Evolutionary conservation across 352 stramenopile species (phyloP).

Genomic region (Elongisporangium prolatum): DNA sequence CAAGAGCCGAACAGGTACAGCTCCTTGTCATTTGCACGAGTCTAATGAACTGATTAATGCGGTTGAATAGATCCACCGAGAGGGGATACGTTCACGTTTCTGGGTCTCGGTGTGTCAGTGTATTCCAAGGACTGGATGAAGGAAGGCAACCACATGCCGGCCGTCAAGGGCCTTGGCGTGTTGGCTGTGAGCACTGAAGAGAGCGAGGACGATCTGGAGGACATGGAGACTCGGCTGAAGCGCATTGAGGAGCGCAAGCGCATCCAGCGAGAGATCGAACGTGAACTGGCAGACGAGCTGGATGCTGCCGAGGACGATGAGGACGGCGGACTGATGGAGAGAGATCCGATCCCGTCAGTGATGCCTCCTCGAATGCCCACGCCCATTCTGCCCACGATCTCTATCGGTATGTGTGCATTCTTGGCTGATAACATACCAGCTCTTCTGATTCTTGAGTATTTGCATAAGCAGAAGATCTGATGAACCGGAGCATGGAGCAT

Average conservation of each 20-base stretch:
- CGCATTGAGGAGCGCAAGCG: constrained; percentile 64
- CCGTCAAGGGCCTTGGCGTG: constrained; percentile 45
- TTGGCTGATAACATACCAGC: not conserved
- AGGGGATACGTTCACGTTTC: constrained; percentile 49
- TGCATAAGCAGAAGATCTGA: constrained; percentile 22
- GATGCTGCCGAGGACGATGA: constrained; percentile 14
- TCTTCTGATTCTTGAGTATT: not conserved
- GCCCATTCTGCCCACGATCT: constrained; percentile 43
- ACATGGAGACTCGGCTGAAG: constrained; percentile 22
- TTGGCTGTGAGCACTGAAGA: constrained; percentile 43
- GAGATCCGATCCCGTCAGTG: constrained; percentile 34
- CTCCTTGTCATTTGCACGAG: not conserved
- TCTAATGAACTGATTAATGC: not conserved
- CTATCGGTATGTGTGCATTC: constrained; percentile 23
- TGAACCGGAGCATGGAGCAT: constrained; percentile 37
- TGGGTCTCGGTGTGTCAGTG: constrained; percentile 54
- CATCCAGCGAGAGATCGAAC: constrained; percentile 42
- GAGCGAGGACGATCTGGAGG: constrained; percentile 18
- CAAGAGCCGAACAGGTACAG: constrained; percentile 37
- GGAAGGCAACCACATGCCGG: constrained; percentile 45
- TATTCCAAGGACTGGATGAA: constrained; percentile 61
- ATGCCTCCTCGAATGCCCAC: constrained; percentile 35
- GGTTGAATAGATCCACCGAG: constrained; percentile 25
- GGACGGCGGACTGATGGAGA: constrained; percentile 35
- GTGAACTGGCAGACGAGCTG: constrained; percentile 16